Conservation (phyloP, 495 filamentous ascomycete species). For the Talaromyces thailandensis region DNA sequence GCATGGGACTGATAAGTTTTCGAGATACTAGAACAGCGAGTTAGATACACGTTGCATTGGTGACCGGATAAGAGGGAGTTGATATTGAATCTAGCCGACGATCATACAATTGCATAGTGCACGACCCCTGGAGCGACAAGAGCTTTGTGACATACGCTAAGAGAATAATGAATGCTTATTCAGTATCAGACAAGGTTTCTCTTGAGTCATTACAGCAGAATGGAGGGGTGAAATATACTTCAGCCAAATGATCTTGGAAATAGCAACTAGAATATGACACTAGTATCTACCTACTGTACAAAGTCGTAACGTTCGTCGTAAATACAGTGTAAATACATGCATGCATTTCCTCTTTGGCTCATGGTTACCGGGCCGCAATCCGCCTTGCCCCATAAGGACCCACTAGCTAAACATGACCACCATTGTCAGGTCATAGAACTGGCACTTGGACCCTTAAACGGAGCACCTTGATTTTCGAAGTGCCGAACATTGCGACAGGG, state of each 20-base stretch:
- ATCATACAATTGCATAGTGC: too few relatives aligned
- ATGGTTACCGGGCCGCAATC: not conserved
- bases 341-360: not conserved
- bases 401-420: not conserved
- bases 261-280: not conserved
- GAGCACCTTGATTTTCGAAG: too few relatives aligned
- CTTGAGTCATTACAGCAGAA: too few relatives aligned
- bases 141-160: too few relatives aligned
- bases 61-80: not conserved
- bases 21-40: not conserved
- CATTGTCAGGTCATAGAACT: slow-evolving; percentile 39
- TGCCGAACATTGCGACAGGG: too few relatives aligned
- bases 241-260: not conserved
- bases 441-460: too few relatives aligned
- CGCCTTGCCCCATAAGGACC: not conserved
- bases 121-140: too few relatives aligned
- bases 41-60: not conserved
- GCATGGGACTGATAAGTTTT: slow-evolving; percentile 25
- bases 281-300: too few relatives aligned
- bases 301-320: not conserved
- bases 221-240: too few relatives aligned
- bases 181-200: too few relatives aligned
- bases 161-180: too few relatives aligned
- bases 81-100: too few relatives aligned
- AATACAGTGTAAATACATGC: not conserved